phyloP scores from a whole-genome alignment of 306 rosid genomes.

The Acacia confusa region DNA sequence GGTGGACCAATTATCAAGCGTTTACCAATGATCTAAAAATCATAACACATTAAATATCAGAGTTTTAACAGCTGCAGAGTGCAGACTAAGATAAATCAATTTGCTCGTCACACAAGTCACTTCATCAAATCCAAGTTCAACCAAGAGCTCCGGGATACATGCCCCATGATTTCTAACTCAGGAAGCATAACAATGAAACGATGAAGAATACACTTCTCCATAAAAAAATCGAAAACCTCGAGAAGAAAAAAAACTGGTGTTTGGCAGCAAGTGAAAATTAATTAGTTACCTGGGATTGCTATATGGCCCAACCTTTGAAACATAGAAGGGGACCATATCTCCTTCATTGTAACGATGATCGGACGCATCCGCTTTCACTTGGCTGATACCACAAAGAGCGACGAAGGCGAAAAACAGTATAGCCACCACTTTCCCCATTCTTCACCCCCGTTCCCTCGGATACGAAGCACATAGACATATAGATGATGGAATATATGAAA shows the following conservation, averaged over 20 bases:
- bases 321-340: slow-evolving; percentile 30
- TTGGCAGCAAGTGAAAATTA: neutral
- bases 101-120: neutral
- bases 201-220: neutral
- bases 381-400: neutral
- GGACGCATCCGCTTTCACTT: slow-evolving; percentile 22
- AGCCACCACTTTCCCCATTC: slow-evolving; percentile 19
- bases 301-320: slow-evolving; percentile 32
- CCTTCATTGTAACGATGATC: slow-evolving; percentile 31
- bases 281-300: slow-evolving; percentile 27
- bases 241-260: neutral
- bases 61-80: neutral
- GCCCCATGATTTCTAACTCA: neutral
- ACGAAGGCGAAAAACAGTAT: neutral
- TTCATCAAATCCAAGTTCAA: neutral
- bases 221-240: neutral
- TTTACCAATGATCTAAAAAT: neutral
- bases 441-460: neutral
- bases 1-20: neutral
- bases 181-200: neutral
- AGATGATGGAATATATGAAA: neutral
- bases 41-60: neutral
- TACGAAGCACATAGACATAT: neutral
- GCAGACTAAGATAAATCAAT: neutral
- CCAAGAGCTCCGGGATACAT: neutral